Base-by-base conservation (phyloP, 805 yeast genomes). In the Starmerella tilneyi region DNA sequence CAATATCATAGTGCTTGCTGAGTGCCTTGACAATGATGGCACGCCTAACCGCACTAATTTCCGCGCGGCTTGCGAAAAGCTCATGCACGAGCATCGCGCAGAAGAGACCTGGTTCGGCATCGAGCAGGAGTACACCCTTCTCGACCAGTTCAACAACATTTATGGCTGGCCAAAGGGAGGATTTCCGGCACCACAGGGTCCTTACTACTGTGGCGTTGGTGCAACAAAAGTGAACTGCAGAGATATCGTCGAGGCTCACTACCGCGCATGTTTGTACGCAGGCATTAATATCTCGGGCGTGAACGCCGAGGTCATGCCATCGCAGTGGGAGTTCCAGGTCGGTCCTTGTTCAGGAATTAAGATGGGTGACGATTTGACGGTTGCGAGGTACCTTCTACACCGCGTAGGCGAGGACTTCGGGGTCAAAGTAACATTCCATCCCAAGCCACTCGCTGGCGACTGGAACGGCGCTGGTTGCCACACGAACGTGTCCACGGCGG, bases 391-490 rank as follows among this genome's bases (percentile, higher is more conserved):
- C 68, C 72, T 92, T 60, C 73, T 92, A 63, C 79, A 78, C 71
- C 81, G 96, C 71, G 92, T 86, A 44, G 96, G 97, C 56, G 98
- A 92, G 75, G 98, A 92, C 69, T 92, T 92, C 63, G 97, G 95
- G 66, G 94, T 92, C 66, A 88, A 86, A 81, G 89, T 92, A 59
- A 85, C 96, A 38, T 81, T 88, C 81, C 98, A 92, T 79, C 98
- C 98, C 70, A 92, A 92, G 78, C 97, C 98, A 59, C 76, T 92
- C 68, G 77, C 81, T 74, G 97, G 97, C 60, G 97, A 89, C 73
- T 92, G 97, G 97, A 92, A 92, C 68, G 98, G 98, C 74, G 97
- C 98, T 67, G 98, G 98, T 62, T 89, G 97, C 76, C 98, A 92
- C 73, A 92, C 98, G 67, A 92, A 92, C 68, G 97, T 92, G 51